Percentiles rank a stretch among this genome's conserved stretches.
These are phyloP conservation scores for Lentinula lateritia DNA, from an alignment of 768 basidiomycete genomes.

Conservation along the genomic window DNA sequence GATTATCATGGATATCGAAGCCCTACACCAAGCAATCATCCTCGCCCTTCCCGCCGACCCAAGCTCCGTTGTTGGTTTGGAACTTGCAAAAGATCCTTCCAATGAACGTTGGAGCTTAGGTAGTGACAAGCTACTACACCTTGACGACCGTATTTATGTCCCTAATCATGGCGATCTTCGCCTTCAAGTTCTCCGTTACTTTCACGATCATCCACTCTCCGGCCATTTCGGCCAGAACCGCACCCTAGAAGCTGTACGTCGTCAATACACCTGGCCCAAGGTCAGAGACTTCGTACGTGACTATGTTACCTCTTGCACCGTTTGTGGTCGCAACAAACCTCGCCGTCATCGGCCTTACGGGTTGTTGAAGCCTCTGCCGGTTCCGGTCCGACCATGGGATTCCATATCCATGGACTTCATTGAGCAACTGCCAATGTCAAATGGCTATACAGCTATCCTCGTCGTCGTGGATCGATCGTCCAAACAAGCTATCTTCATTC, in stretches of 20 bases:
- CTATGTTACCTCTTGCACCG: slow-evolving; percentile 19
- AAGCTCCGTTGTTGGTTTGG: neutral
- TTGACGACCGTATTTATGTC: slow-evolving; percentile 2
- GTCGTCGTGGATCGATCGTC: slow-evolving; percentile 8
- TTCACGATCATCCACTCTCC: slow-evolving; percentile 19
- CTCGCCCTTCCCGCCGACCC: neutral
- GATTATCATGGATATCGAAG: slow-evolving; percentile 13
- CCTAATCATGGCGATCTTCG: slow-evolving; percentile 13
- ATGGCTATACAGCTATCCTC: slow-evolving; percentile 8
- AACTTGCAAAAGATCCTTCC: neutral
- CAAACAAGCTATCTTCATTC: slow-evolving; percentile 12
- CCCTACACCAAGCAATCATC: slow-evolving; percentile 14
- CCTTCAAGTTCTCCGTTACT: slow-evolving; percentile 14
- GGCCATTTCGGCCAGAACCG: slow-evolving; percentile 26
- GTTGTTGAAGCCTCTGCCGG: slow-evolving; percentile 16
- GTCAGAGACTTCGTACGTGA: slow-evolving; percentile 6
- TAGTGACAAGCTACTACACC: neutral
- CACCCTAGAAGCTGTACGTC: slow-evolving; percentile 11
- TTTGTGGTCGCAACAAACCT: slow-evolving; percentile 19
- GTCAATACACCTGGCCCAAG: slow-evolving; percentile 3
- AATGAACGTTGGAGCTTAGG: slow-evolving; percentile 1
- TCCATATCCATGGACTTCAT: slow-evolving; percentile 21
- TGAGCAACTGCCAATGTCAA: slow-evolving; percentile 15
- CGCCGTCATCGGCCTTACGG: slow-evolving; percentile 11
- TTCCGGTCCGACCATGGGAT: slow-evolving; percentile 15